A percentile compares a stretch with the other conserved stretches of the same genome.
Conservation (phyloP, 192 early-diverging fungal species). For the Backusella liffmaniae region DNA sequence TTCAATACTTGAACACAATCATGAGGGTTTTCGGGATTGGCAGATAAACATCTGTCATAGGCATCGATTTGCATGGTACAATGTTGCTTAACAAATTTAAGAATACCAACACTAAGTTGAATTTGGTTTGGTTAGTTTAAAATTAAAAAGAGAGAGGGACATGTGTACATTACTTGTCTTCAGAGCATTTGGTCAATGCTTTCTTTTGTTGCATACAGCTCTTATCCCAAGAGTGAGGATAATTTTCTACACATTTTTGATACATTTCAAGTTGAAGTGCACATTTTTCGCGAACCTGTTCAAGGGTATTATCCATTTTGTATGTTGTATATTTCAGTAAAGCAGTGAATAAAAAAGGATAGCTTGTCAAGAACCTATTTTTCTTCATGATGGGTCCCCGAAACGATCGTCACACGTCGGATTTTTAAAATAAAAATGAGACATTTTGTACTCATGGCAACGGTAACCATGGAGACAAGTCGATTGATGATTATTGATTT, state of each 20-base stretch:
- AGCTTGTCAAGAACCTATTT: neutral
- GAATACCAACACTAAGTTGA: conserved; percentile 48
- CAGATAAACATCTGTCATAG: conserved; percentile 52
- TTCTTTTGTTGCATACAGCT: conserved; percentile 52
- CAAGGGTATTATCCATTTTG: conserved; percentile 52
- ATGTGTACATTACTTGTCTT: conserved; percentile 47
- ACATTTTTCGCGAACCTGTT: conserved; percentile 56
- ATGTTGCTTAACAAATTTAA: conserved; percentile 57
- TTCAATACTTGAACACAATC: conserved; percentile 49
- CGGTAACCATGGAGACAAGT: neutral
- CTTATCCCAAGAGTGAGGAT: conserved; percentile 55
- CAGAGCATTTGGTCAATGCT: conserved; percentile 57
- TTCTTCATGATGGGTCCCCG: neutral
- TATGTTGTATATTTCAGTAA: neutral
- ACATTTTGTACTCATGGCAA: neutral
- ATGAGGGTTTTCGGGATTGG: conserved; percentile 48
- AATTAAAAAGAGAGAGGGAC: neutral
- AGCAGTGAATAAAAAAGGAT: neutral
- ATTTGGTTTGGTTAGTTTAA: conserved; percentile 6
- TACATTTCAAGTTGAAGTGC: conserved; percentile 55
- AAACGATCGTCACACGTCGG: neutral
- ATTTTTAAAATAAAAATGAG: neutral
- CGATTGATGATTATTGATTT: too few relatives aligned
- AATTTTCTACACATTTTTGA: conserved; percentile 52
- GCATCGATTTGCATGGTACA: conserved; percentile 49